A percentile compares a stretch with the other conserved stretches of the same genome.
Evolutionary conservation across 2,329 filamentous ascomycete genomes (phyloP).

Genomic region (Ophiobolus disseminans): DNA sequence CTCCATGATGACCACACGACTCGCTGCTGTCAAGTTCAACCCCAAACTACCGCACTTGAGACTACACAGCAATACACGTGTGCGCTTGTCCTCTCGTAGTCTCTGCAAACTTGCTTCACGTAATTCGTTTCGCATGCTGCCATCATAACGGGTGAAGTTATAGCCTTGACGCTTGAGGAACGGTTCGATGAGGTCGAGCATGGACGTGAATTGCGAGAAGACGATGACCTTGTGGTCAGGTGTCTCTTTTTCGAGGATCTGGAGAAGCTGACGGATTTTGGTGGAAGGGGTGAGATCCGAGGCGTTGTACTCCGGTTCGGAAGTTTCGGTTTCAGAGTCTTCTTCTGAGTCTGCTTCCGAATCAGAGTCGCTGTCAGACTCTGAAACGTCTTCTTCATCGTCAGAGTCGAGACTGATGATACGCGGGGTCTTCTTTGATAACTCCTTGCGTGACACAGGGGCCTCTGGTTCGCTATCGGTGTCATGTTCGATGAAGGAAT

Average conservation of each 20-base stretch:
- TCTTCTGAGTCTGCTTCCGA: constrained; percentile 50
- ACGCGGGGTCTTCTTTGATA: constrained; percentile 51
- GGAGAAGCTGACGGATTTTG: constrained; percentile 86
- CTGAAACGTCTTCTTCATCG: constrained; percentile 43
- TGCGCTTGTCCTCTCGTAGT: constrained; percentile 75
- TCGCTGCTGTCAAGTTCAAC: constrained; percentile 92
- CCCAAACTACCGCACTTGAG: constrained; percentile 92
- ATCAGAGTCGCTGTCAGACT: constrained; percentile 50
- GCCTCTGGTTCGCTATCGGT: constrained; percentile 50
- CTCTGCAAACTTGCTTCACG: constrained; percentile 84
- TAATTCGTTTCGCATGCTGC: constrained; percentile 90
- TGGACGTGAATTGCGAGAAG: constrained; percentile 97
- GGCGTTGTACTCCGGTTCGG: constrained; percentile 51
- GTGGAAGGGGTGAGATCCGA: constrained; percentile 72
- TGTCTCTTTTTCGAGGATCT: constrained; percentile 80
- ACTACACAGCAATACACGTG: constrained; percentile 87
- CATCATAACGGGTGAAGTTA: constrained; percentile 88
- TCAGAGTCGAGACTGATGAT: constrained; percentile 63
- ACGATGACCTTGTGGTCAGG: constrained; percentile 94
- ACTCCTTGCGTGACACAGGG: constrained; percentile 34
- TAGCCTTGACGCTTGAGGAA: constrained; percentile 80
- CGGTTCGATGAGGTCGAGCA: constrained; percentile 95
- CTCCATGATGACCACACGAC: constrained; percentile 91
- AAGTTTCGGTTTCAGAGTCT: constrained; percentile 50
- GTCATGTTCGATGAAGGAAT: constrained; percentile 48